Conservation (phyloP, 371 early-diverging fungal genomes). For the Coemansia linderi region DNA sequence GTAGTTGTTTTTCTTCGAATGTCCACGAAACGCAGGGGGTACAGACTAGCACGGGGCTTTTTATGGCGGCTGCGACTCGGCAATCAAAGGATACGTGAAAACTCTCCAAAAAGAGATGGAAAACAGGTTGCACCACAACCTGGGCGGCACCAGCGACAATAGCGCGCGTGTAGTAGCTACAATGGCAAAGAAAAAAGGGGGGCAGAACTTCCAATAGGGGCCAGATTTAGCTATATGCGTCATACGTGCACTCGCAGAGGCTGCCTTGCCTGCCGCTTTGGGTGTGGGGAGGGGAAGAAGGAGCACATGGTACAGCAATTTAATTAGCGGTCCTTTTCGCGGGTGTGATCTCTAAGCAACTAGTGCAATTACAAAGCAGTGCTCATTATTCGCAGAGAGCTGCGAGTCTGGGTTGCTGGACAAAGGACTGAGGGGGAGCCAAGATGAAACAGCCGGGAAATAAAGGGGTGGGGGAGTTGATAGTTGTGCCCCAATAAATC, state of each 20-base stretch:
- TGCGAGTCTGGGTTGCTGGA: background rate
- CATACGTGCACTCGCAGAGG: constrained; percentile 1
- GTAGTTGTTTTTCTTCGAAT: background rate
- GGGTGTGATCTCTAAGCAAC: background rate
- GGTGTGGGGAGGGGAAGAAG: background rate
- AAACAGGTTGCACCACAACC: background rate
- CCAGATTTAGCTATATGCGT: constrained; percentile 4
- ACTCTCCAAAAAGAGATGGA: background rate
- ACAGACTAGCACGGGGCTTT: constrained; percentile 3
- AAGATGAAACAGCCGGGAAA: background rate
- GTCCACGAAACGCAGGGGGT: constrained; percentile 6
- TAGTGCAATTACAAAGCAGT: background rate
- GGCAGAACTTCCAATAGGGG: background rate
- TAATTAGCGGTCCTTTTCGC: constrained; percentile 8
- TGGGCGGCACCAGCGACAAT: constrained; percentile 7
- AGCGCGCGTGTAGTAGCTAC: constrained; percentile 3
- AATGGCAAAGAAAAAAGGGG: background rate
- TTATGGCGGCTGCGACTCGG: background rate
- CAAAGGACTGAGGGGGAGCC: background rate
- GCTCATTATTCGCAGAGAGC: background rate
- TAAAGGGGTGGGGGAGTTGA: background rate
- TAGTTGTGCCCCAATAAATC: background rate
- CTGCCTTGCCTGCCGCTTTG: background rate
- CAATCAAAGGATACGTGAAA: background rate
- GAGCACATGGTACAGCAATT: constrained; percentile 3